Base-by-base conservation (phyloP, 495 filamentous ascomycete genomes). In the Hyaloscypha bicolor region DNA sequence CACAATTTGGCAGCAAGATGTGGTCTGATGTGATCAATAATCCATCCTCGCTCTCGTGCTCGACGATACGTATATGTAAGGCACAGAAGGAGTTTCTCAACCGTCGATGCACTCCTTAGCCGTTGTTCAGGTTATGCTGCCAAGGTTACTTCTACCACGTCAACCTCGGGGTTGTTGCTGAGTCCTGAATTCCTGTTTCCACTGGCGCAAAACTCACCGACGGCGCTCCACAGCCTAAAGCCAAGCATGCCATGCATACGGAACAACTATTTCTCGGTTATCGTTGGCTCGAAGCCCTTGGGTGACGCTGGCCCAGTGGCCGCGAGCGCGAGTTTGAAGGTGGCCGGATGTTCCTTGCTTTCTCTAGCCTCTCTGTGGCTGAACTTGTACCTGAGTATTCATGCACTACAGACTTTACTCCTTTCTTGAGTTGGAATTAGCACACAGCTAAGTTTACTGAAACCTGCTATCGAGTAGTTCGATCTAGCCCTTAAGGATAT, bases 351-450 rank as follows among this genome's bases (percentile, higher is more conserved):
- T 48, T 21, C 59, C 16, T 12, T 62, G 59, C 51, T 62, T 62
- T 29, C 37, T 48, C 48, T 48, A 39, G 33, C 59, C 6, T 19
- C 58, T 16, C 59, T 62, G 21, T 29, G 59, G 25, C 61, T 53
- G 61, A 29, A 63, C 45, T 29, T 63, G 61, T 53, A 63, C 61
- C 61, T 63, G 45, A 55, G 19, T 16, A 30, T 52, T 63, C 45
- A 63, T 53, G 39, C 61, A 63, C n/a, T 31, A 31, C 14, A 22
- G 30, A 55, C 8, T 33, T 63, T 48, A 6, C 59, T 25, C 16
- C 45, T 22, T 51, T 52, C 42, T 48, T 19, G 16, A 48, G 42
- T 19, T 51, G 4, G 14, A 25, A 48, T 25, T 32, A 29, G 53
- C 6, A 30, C 9, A 6, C 22, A 56, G 30, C 22, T 56, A 25